These are phyloP conservation scores for Neurospora terricola DNA, from an alignment of 495 filamentous ascomycete genomes.

Conservation along the genomic window DNA sequence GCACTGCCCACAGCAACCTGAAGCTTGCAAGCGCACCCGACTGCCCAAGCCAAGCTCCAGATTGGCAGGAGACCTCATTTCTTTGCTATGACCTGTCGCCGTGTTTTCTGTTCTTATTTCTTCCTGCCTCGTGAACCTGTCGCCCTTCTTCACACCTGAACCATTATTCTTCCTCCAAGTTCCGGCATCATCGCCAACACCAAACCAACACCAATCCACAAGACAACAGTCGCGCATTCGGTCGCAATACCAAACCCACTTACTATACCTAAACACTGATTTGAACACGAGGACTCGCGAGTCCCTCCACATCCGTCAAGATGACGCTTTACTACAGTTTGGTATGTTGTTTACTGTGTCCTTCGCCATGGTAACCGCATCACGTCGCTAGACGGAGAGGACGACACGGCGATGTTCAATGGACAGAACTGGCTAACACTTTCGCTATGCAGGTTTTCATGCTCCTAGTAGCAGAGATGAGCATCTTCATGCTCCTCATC, in stretches of 20 bases:
- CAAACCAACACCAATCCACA: neutral
- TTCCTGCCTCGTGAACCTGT: neutral
- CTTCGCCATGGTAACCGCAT: neutral
- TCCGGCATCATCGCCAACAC: slow-evolving; percentile 2
- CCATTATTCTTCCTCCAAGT: neutral
- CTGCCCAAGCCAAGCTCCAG: neutral
- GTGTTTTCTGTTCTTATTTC: neutral
- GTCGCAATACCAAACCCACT: neutral
- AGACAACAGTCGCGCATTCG: neutral
- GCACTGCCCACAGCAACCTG: neutral
- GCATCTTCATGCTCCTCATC: slow-evolving; percentile 83
- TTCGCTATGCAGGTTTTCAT: slow-evolving; percentile 65
- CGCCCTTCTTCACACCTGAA: neutral
- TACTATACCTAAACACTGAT: neutral
- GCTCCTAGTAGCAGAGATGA: slow-evolving; percentile 89
- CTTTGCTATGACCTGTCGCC: neutral
- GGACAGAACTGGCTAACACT: slow-evolving; percentile 15
- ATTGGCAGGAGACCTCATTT: neutral
- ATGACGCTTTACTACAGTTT: slow-evolving; percentile 99
- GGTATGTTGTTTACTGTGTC: slow-evolving; percentile 45
- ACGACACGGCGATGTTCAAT: neutral
- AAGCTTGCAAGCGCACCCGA: neutral
- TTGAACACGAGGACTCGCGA: neutral
- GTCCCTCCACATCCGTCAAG: slow-evolving; percentile 24
- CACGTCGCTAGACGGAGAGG: neutral